Evolutionary conservation across 1,284 basidiomycete genomes (phyloP).

Genomic region (Malassezia obtusa): DNA sequence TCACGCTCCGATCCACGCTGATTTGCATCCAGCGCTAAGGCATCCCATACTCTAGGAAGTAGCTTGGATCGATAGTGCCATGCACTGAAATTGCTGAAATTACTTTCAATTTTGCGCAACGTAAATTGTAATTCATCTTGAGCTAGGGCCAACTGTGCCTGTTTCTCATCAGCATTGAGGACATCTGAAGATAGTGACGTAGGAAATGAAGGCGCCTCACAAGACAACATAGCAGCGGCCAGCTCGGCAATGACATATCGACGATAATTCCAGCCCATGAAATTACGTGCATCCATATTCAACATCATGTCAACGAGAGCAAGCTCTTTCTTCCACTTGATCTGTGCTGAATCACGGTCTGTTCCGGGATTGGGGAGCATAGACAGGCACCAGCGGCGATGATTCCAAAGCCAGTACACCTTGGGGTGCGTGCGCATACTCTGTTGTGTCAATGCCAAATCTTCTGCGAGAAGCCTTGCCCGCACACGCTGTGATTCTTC

Average conservation of each 20-base stretch:
- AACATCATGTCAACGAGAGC: conserved; percentile 43
- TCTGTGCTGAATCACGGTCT: neutral
- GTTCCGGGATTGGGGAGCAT: conserved; percentile 10
- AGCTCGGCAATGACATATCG: conserved; percentile 32
- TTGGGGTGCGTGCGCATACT: conserved; percentile 43
- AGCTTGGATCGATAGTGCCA: conserved; percentile 95
- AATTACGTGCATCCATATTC: conserved; percentile 41
- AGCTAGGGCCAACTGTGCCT: conserved; percentile 20
- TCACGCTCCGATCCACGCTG: conserved; percentile 53
- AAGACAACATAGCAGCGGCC: conserved; percentile 10
- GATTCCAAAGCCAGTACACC: conserved; percentile 48
- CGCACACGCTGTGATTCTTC: neutral
- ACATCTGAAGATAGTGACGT: neutral
- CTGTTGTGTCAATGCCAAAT: conserved; percentile 36
- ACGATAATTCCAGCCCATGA: conserved; percentile 44
- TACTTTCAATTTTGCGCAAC: conserved; percentile 77
- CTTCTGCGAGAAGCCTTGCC: conserved; percentile 23
- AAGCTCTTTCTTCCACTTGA: conserved; percentile 37
- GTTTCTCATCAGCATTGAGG: neutral
- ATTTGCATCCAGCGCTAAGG: conserved; percentile 46
- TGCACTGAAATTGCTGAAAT: conserved; percentile 95
- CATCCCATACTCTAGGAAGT: conserved; percentile 60
- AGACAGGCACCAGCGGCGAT: conserved; percentile 42
- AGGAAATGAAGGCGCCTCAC: conserved; percentile 6
- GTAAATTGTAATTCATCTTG: conserved; percentile 52